phyloP scores from a whole-genome alignment of 306 rosid genomes.

The Carpinus fangiana region DNA sequence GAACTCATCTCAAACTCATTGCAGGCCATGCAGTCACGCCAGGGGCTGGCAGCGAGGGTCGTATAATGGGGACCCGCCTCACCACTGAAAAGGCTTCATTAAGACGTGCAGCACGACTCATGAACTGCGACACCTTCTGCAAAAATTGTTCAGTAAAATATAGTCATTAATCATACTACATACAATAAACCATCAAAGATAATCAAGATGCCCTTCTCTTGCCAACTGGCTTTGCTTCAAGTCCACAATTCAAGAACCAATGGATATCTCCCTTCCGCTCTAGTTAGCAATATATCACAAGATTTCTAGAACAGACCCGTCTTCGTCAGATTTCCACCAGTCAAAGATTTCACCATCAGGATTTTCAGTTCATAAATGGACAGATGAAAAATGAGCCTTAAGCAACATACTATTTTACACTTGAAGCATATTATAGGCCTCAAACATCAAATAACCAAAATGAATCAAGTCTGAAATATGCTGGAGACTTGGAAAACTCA shows the following conservation, averaged over 20 bases:
- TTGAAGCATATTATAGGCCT: neutral
- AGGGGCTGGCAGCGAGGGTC: constrained; percentile 81
- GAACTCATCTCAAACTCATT: constrained; percentile 69
- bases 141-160: neutral
- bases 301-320: neutral
- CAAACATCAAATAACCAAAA: neutral
- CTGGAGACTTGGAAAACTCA: neutral
- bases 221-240: neutral
- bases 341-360: neutral
- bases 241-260: neutral
- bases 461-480: neutral
- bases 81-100: constrained; percentile 97
- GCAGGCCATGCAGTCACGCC: constrained; percentile 82
- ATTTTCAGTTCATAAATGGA: neutral
- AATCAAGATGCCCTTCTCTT: neutral
- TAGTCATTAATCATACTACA: neutral
- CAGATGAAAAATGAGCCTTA: neutral
- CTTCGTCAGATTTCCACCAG: neutral
- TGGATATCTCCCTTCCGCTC: neutral
- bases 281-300: neutral
- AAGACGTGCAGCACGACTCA: constrained; percentile 80
- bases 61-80: constrained; percentile 79
- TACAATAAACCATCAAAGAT: too few species aligned
- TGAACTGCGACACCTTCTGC: constrained; percentile 89
- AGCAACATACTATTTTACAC: neutral